Evolutionary conservation across 768 basidiomycete species (phyloP), one percentile per base, ranked within the genome.

Genomic region (Tricholoma matsutake): DNA sequence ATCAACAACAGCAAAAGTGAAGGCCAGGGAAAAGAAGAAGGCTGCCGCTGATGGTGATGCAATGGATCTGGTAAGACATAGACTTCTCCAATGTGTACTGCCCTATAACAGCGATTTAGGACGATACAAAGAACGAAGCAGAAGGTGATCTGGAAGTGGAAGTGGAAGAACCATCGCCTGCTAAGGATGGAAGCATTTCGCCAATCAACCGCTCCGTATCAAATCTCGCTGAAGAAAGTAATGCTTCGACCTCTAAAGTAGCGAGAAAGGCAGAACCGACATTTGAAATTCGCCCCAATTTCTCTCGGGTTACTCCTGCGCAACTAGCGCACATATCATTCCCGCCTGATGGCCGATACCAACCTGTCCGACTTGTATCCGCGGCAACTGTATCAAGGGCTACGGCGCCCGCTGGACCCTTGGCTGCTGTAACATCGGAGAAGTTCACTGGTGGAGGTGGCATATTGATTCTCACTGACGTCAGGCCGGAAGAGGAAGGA

Each of bases 1-100:
- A 41, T 97, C 94, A 7, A 98, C 97, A 0, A 99, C 97, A 1
- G 96, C 95, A 0, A 96, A 94, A 73, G 94, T 92, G n/a, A 94
- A 93, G 72, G 95, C 95, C 1, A 83, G 97, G 64, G 94, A 95
- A 70, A 96, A 92, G 82, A 91, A 86, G 68, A 94, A 97, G 75
- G 92, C 91, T 47, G 91, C 85, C 43, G 87, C 85, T 3, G 94
- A 94, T 54, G 86, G 83, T 10, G 91, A 91, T 51, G 79, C 80
- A 1, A 94, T 95, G 87, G 92, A 96, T 20, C 82, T 86, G 54
- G 94, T 95, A 67, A 75, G 87, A 75, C n/a, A 8, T 25, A 31
- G 14, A 10, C 39, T 18, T n/a, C 1, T 45, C 58, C 56, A 7
- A 22, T 11, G 43, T 39, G n/a, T 14, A 53, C 18, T 34, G 25